A percentile compares a stretch with the other conserved stretches of the same genome.
Conservation (phyloP, 495 filamentous ascomycete species). For the Xylaria palmicola region DNA sequence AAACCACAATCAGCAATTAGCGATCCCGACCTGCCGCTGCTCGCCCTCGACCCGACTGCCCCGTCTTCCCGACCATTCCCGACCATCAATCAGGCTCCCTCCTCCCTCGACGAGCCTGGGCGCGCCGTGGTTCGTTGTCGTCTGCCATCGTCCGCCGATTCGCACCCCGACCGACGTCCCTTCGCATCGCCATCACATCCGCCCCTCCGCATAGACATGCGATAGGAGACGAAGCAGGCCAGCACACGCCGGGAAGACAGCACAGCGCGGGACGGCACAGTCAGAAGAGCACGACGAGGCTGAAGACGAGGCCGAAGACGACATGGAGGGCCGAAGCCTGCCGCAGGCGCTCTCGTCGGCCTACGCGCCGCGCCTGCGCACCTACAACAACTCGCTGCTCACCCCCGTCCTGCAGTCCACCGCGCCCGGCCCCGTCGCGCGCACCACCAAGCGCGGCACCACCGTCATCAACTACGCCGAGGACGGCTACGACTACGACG, state of each 20-base stretch:
- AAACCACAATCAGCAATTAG: too few species aligned
- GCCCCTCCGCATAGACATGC: constrained; percentile 16
- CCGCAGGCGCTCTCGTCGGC: constrained; percentile 88
- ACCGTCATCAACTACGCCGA: constrained; percentile 97
- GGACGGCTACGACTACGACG: constrained; percentile 90
- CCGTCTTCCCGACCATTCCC: too few species aligned
- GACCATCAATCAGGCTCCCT: too few species aligned
- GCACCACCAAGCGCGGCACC: constrained; percentile 95
- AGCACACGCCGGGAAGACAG: too few species aligned
- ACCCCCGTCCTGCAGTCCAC: constrained; percentile 77
- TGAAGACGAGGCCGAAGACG: constrained; percentile 1
- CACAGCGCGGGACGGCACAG: too few species aligned
- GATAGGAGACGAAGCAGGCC: constrained; percentile 25
- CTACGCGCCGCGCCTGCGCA: constrained; percentile 87
- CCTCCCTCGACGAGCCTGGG: neutral
- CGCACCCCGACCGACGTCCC: too few species aligned
- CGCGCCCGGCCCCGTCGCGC: constrained; percentile 64
- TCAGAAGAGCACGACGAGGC: too few species aligned
- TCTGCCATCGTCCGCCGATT: too few species aligned
- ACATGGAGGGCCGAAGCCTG: constrained; percentile 42
- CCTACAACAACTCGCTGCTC: constrained; percentile 89
- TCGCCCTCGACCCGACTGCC: too few species aligned
- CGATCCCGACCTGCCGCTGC: too few species aligned
- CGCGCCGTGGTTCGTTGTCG: too few species aligned
- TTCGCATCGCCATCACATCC: neutral